A percentile compares a stretch with the other conserved stretches of the same genome.
phyloP scores from a whole-genome alignment of 2,329 filamentous ascomycete genomes.

The Ramichloridium luteum region DNA sequence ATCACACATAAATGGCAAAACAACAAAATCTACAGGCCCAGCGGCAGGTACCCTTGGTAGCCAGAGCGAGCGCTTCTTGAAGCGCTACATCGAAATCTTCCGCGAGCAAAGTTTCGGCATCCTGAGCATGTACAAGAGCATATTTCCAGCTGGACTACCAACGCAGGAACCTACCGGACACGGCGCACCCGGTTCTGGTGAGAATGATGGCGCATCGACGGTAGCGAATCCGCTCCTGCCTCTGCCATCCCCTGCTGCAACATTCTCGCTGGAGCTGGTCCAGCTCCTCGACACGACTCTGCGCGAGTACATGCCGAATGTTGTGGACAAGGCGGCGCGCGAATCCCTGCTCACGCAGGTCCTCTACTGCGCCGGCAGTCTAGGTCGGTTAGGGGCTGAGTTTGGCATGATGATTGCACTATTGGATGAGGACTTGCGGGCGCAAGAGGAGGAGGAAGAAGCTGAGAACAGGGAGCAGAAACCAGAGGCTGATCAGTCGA shows the following conservation, averaged over 20 bases:
- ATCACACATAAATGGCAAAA: conserved; percentile 14
- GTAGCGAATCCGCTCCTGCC: conserved; percentile 32
- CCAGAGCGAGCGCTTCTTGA: conserved; percentile 87
- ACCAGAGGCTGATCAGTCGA: conserved; percentile 11
- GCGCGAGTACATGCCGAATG: conserved; percentile 62
- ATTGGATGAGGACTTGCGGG: conserved; percentile 34
- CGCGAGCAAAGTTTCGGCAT: conserved; percentile 95
- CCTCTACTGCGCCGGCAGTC: conserved; percentile 80
- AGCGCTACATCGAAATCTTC: conserved; percentile 93
- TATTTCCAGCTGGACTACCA: conserved; percentile 55
- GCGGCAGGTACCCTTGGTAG: conserved; percentile 55
- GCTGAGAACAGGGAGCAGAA: conserved; percentile 45
- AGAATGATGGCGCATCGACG: no score
- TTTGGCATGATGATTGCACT: conserved; percentile 77
- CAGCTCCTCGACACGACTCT: conserved; percentile 69
- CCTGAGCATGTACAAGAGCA: conserved; percentile 83
- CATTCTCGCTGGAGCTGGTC: conserved; percentile 74
- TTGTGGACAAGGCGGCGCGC: conserved; percentile 64
- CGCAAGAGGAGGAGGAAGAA: conserved; percentile 37
- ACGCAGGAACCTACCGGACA: conserved; percentile 9
- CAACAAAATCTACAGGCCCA: conserved; percentile 28
- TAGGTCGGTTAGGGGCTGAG: conserved; percentile 81
- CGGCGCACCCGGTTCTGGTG: not conserved
- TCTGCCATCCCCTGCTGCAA: conserved; percentile 64
- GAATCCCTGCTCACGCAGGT: conserved; percentile 89